Evolutionary conservation across 495 filamentous ascomycete species (phyloP).

Genomic region (Neurospora terricola): DNA sequence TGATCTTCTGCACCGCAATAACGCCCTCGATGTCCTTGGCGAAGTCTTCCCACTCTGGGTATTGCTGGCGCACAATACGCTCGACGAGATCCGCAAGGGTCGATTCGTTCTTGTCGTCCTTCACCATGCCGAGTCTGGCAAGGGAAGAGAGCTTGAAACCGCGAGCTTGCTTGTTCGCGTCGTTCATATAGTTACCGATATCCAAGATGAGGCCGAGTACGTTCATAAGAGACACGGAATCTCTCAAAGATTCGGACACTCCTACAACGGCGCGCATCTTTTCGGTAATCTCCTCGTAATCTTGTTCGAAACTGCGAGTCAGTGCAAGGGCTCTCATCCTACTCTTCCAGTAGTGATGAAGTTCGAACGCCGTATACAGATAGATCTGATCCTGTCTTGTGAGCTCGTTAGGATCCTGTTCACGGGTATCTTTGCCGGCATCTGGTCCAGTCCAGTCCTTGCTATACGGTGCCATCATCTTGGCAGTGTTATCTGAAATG

Average conservation of each 20-base stretch:
- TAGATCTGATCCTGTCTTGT: slow-evolving; percentile 94
- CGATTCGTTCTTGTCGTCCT: slow-evolving; percentile 96
- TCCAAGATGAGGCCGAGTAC: slow-evolving; percentile 92
- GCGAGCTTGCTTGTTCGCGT: slow-evolving; percentile 92
- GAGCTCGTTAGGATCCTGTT: slow-evolving; percentile 80
- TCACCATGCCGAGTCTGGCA: slow-evolving; percentile 91
- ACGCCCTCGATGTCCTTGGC: slow-evolving; percentile 76
- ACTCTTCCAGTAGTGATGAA: slow-evolving; percentile 98
- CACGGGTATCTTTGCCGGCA: slow-evolving; percentile 65
- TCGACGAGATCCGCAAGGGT: slow-evolving; percentile 96
- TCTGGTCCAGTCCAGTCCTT: slow-evolving; percentile 93
- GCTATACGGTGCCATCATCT: slow-evolving; percentile 88
- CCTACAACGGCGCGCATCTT: slow-evolving; percentile 73
- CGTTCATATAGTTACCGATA: slow-evolving; percentile 99
- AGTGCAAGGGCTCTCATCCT: slow-evolving; percentile 84
- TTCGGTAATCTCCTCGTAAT: slow-evolving; percentile 82
- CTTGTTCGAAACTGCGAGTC: slow-evolving; percentile 74
- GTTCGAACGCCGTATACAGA: slow-evolving; percentile 82
- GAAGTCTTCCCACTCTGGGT: slow-evolving; percentile 91
- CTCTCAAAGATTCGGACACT: slow-evolving; percentile 80
- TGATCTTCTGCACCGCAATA: slow-evolving; percentile 78
- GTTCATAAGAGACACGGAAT: slow-evolving; percentile 88
- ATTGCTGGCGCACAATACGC: slow-evolving; percentile 90
- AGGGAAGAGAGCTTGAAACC: slow-evolving; percentile 97
- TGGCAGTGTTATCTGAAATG: slow-evolving; percentile 81